phyloP scores from a whole-genome alignment of 208 protist species.

The Blastocrithidia nonstop region DNA sequence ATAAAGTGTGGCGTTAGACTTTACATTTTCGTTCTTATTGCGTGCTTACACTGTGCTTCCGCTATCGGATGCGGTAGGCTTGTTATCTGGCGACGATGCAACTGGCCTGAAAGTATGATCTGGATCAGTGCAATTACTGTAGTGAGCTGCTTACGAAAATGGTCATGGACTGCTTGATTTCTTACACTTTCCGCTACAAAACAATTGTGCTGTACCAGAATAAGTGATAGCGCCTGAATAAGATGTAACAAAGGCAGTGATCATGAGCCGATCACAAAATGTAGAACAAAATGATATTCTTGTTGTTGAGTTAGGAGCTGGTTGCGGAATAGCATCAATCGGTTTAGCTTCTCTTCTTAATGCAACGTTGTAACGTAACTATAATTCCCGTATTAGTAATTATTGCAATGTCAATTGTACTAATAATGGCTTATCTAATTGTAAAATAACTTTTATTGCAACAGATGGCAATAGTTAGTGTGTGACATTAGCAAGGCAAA shows the following conservation, averaged over 20 bases:
- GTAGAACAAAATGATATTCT: not conserved
- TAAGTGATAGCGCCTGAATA: not conserved
- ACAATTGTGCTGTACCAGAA: not conserved
- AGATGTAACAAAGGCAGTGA: constrained; percentile 6
- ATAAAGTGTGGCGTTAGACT: not conserved
- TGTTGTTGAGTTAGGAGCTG: too few species aligned
- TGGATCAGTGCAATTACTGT: constrained; percentile 15
- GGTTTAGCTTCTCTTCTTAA: too few species aligned
- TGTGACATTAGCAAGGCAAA: too few species aligned
- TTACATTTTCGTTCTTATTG: constrained; percentile 9
- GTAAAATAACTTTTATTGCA: too few species aligned
- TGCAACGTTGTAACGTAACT: too few species aligned
- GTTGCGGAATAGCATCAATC: too few species aligned
- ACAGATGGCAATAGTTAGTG: too few species aligned
- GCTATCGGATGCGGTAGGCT: constrained; percentile 14
- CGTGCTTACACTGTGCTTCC: constrained; percentile 17
- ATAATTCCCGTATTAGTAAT: too few species aligned
- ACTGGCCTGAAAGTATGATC: constrained; percentile 24
- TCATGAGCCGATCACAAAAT: constrained; percentile 14
- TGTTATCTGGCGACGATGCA: constrained; percentile 12
- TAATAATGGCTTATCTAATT: too few species aligned
- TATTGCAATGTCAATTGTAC: too few species aligned
- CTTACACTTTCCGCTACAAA: not conserved
- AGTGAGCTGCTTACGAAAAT: constrained; percentile 10
- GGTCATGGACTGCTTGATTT: too few species aligned